These are phyloP conservation scores for Bocquillonia castaneifolia DNA, from an alignment of 441 rosid species.

Conservation along the genomic window DNA sequence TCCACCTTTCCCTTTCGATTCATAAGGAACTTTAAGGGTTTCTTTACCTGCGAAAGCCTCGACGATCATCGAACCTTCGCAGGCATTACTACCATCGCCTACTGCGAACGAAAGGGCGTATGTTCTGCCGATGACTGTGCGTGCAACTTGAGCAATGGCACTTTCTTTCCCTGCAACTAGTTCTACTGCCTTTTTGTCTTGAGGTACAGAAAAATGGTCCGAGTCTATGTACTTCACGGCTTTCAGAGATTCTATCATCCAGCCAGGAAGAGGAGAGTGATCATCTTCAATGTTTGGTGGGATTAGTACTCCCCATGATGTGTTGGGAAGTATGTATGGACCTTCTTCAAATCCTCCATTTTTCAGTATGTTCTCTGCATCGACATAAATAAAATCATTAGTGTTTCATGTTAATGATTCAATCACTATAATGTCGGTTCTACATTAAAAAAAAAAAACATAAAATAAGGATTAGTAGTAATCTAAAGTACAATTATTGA, in stretches of 20 bases:
- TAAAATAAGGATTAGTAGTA: too few species aligned
- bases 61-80: conserved; percentile 61
- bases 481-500: too few species aligned
- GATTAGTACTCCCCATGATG: conserved; percentile 66
- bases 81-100: conserved; percentile 62
- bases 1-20: conserved; percentile 68
- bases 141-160: conserved; percentile 54
- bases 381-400: not conserved
- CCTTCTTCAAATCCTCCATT: conserved; percentile 85
- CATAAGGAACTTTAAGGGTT: conserved; percentile 45
- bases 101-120: conserved; percentile 54
- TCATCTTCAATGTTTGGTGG: conserved; percentile 87
- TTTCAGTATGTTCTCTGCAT: conserved; percentile 61
- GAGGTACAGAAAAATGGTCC: conserved; percentile 53
- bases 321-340: conserved; percentile 66
- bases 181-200: conserved; percentile 59
- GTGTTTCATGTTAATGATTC: too few species aligned
- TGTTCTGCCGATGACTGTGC: conserved; percentile 37
- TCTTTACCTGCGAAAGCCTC: conserved; percentile 65
- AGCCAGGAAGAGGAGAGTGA: conserved; percentile 78
- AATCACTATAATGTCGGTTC: too few species aligned
- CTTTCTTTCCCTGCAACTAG: conserved; percentile 84
- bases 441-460: too few species aligned
- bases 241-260: conserved; percentile 87
- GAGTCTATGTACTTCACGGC: conserved; percentile 80